phyloP scores from a whole-genome alignment of 2,329 filamentous ascomycete species.

The Sporothrix pseudoabietina region DNA sequence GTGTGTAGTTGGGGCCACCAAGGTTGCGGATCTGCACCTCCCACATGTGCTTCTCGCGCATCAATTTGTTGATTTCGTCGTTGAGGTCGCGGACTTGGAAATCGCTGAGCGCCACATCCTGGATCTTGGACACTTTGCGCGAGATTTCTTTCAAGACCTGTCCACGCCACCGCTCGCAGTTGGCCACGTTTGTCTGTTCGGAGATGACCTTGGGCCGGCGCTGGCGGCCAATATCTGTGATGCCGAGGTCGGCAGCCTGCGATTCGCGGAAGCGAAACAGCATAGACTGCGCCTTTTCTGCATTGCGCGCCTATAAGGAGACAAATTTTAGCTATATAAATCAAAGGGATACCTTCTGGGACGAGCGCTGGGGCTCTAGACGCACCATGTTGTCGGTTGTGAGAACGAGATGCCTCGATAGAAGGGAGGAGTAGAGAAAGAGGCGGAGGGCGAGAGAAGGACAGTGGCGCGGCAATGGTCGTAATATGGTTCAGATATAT shows the following conservation, averaged over 20 bases:
- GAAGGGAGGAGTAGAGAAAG: no score
- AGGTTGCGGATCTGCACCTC: conserved; percentile 93
- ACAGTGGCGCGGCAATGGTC: not conserved
- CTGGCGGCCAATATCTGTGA: conserved; percentile 88
- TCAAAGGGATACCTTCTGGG: not conserved
- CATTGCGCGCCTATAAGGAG: conserved; percentile 78
- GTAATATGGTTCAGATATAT: not conserved
- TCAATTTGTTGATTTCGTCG: conserved; percentile 98
- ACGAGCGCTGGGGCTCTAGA: not conserved
- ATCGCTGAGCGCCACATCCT: conserved; percentile 87
- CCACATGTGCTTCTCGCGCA: conserved; percentile 99
- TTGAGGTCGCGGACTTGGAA: conserved; percentile 97
- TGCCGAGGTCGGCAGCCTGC: conserved; percentile 92
- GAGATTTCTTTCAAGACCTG: conserved; percentile 97
- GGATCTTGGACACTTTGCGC: conserved; percentile 94
- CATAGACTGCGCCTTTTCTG: conserved; percentile 99
- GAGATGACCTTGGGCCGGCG: conserved; percentile 91
- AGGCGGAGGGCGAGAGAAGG: not conserved
- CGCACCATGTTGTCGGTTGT: conserved; percentile 9
- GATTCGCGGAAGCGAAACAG: conserved; percentile 99
- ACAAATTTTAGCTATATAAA: not conserved
- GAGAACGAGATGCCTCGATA: not conserved
- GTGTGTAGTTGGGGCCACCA: conserved; percentile 97
- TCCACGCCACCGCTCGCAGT: conserved; percentile 96
- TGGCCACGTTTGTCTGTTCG: conserved; percentile 77